These are phyloP conservation scores for Lentinula lateritia DNA, from an alignment of 768 basidiomycete species.

Conservation along the genomic window DNA sequence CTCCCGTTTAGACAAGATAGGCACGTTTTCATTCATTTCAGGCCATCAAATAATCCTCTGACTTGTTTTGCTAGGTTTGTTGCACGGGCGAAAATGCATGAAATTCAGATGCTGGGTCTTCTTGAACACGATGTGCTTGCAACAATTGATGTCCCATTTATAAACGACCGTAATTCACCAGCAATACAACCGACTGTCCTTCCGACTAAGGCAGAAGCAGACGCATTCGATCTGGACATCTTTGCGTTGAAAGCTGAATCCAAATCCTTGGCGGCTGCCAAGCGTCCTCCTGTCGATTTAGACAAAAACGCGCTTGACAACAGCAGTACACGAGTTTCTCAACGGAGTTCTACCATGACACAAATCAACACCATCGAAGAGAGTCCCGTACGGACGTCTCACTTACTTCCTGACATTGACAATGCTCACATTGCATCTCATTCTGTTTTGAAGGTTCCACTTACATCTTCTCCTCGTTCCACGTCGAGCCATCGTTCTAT, in stretches of 20 bases:
- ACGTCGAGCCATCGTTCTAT: conserved; percentile 50
- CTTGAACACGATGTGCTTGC: conserved; percentile 89
- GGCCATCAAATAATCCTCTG: background rate
- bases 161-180: conserved; percentile 38
- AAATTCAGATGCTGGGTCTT: conserved; percentile 91
- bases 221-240: conserved; percentile 68
- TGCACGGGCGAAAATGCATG: conserved; percentile 94
- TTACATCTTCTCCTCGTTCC: conserved; percentile 65
- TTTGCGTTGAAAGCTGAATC: conserved; percentile 46
- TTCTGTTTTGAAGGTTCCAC: conserved; percentile 35
- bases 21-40: conserved; percentile 28
- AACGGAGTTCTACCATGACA: conserved; percentile 45
- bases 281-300: background rate
- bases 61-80: conserved; percentile 59
- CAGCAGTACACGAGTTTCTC: conserved; percentile 31
- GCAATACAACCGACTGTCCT: conserved; percentile 27
- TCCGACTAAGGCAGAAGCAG: conserved; percentile 49
- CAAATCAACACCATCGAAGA: conserved; percentile 66
- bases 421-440: conserved; percentile 12
- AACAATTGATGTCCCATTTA: conserved; percentile 81
- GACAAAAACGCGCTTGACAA: conserved; percentile 30
- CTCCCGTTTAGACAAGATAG: conserved; percentile 75
- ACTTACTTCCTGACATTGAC: conserved; percentile 45
- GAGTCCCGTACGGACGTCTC: conserved; percentile 47
- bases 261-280: conserved; percentile 2